Base-by-base conservation (phyloP, 805 yeast species). In the Schwanniomyces occidentalis region DNA sequence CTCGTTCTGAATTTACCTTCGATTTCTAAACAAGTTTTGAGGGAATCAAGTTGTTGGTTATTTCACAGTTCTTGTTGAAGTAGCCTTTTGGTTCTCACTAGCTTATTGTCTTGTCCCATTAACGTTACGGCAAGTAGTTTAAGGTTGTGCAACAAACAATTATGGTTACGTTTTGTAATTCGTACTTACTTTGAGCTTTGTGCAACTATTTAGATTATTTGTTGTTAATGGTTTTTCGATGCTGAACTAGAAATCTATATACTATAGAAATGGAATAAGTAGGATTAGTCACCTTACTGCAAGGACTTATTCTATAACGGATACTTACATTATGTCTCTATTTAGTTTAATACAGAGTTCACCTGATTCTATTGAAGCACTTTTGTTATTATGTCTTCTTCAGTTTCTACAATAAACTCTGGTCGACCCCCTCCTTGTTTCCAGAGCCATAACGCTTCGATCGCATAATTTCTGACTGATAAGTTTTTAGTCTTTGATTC, bases 401-500 rank as follows among this genome's bases (percentile, higher is more conserved):
- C 63, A n/a, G n/a, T n/a, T 14, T 42, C 45, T 30, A 44, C 28
- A 31, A 32, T 26, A 9, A 12, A 16, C 8, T 42, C 44, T 41
- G 59, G 48, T 40, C 48, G 54, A 45, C 40, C 78, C 0, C 76
- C 75, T 1, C 74, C 77, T 46, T 71, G 61, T 46, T 73, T 81
- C 93, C 95, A 87, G 34, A 90, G 61, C 95, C 96, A 90, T 22
- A 90, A 68, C 0, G 96, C 95, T 46, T 90, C 97, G 19, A 84
- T 71, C 1, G 96, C 95, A 55, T 88, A 86, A 46, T 76, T 85
- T 47, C 85, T 69, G 1, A 89, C 89, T 22, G 90, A 82, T 19
- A 90, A 40, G 55, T 85, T 86, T 12, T 61, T 65, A 0, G 87
- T 82, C 33, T 61, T 65, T 9, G 58, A 56, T 32, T 85, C 95